Evolutionary conservation across 1,139 yeast genomes (phyloP).

Genomic region (Pichia sp.): DNA sequence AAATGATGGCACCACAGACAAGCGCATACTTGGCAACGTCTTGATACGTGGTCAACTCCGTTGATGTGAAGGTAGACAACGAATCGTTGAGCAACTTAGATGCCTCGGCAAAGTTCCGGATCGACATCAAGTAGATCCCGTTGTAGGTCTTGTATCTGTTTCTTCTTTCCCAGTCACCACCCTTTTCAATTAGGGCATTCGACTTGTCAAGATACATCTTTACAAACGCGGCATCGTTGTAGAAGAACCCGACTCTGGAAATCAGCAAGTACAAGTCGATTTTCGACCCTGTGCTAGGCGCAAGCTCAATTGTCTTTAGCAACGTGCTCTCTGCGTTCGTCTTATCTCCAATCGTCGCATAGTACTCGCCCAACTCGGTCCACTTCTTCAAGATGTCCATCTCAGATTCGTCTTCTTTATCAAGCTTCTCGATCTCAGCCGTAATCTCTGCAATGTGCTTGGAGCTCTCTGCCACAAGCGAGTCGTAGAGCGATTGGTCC

Average conservation of each 20-base stretch:
- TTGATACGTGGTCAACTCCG: slow-evolving; percentile 85
- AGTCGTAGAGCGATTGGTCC: slow-evolving; percentile 55
- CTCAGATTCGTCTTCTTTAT: slow-evolving; percentile 87
- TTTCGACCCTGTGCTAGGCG: slow-evolving; percentile 85
- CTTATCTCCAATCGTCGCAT: slow-evolving; percentile 78
- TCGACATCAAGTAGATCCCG: slow-evolving; percentile 79
- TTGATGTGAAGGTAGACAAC: slow-evolving; percentile 90
- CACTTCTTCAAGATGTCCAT: slow-evolving; percentile 74
- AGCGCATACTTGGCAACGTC: slow-evolving; percentile 87
- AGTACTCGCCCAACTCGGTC: slow-evolving; percentile 81
- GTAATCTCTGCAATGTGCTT: slow-evolving; percentile 53
- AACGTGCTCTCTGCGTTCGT: slow-evolving; percentile 68
- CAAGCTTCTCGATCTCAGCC: slow-evolving; percentile 64
- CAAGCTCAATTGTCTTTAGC: slow-evolving; percentile 69
- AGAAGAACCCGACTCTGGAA: slow-evolving; percentile 83
- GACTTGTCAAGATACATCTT: slow-evolving; percentile 72
- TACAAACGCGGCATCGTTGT: slow-evolving; percentile 67
- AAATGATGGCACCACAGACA: slow-evolving; percentile 75
- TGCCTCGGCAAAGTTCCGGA: slow-evolving; percentile 82
- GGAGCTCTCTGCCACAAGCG: slow-evolving; percentile 51
- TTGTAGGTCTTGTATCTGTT: slow-evolving; percentile 88
- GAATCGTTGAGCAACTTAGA: slow-evolving; percentile 82
- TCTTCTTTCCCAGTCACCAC: slow-evolving; percentile 99
- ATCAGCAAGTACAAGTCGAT: slow-evolving; percentile 81
- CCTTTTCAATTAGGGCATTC: slow-evolving; percentile 77